Evolutionary conservation across 164 flowering plant species (phyloP).

Genomic region (Stephania yunnanensis): DNA sequence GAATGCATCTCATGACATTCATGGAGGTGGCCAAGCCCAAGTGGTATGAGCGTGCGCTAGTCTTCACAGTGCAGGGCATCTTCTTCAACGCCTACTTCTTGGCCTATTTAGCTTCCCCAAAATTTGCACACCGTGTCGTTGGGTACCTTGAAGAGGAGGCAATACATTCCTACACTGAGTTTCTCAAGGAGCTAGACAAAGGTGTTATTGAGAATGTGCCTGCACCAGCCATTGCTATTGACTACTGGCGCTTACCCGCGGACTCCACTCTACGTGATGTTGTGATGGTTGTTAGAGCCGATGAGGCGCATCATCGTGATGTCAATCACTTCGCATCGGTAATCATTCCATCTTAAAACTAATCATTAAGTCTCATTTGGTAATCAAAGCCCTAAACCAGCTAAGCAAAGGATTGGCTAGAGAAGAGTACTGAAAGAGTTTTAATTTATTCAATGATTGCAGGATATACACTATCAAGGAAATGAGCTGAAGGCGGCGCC

Average conservation of each 20-base stretch:
- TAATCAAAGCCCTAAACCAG: too few relatives aligned
- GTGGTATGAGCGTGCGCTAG: constrained; percentile 74
- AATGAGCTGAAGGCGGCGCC: constrained; percentile 30
- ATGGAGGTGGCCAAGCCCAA: constrained; percentile 67
- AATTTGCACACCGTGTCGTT: constrained; percentile 60
- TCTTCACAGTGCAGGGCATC: constrained; percentile 54
- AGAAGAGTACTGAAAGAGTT: neutral
- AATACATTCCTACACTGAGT: constrained; percentile 68
- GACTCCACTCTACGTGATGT: constrained; percentile 59
- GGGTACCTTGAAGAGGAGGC: constrained; percentile 81
- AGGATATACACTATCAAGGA: constrained; percentile 38
- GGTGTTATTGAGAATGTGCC: constrained; percentile 62
- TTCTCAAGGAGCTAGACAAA: constrained; percentile 61
- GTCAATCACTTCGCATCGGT: constrained; percentile 77
- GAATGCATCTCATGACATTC: constrained; percentile 84
- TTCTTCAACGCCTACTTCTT: constrained; percentile 77
- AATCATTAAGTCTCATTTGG: too few relatives aligned
- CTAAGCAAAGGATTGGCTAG: too few relatives aligned
- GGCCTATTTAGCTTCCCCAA: constrained; percentile 49
- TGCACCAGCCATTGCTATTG: constrained; percentile 75
- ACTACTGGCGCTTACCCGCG: constrained; percentile 57
- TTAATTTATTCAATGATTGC: constrained; percentile 11
- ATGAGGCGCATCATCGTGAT: constrained; percentile 72
- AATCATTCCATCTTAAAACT: constrained; percentile 3
- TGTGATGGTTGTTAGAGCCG: constrained; percentile 57